phyloP scores from a whole-genome alignment of 2,329 filamentous ascomycete genomes.

The Coniochaeta hoffmannii region DNA sequence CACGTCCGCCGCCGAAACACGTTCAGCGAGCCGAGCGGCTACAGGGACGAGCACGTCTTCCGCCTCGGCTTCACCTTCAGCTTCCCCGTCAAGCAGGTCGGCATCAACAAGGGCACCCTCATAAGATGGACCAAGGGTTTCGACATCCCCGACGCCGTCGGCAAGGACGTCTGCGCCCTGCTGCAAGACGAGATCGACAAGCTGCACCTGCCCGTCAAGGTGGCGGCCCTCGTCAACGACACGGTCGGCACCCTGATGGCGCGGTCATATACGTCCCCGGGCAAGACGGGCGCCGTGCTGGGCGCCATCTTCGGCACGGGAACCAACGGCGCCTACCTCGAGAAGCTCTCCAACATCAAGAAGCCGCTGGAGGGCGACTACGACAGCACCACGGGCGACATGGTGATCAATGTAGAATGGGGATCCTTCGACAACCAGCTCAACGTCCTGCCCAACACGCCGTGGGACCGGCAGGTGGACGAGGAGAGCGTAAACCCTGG shows the following conservation, averaged over 20 bases:
- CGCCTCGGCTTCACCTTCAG: slow-evolving; percentile 98
- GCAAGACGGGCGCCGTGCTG: slow-evolving; percentile 79
- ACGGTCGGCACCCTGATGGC: slow-evolving; percentile 98
- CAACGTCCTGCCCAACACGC: slow-evolving; percentile 76
- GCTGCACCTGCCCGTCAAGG: slow-evolving; percentile 78
- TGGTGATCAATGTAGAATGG: slow-evolving; percentile 99
- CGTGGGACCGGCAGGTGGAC: slow-evolving; percentile 76
- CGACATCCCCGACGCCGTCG: slow-evolving; percentile 88
- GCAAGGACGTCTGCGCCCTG: slow-evolving; percentile 88
- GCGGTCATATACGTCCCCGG: slow-evolving; percentile 86
- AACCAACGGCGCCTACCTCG: slow-evolving; percentile 95
- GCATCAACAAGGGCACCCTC: slow-evolving; percentile 89
- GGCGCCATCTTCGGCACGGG: slow-evolving; percentile 97
- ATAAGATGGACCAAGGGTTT: slow-evolving; percentile 99
- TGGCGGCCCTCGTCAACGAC: slow-evolving; percentile 95
- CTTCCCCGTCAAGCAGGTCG: slow-evolving; percentile 89
- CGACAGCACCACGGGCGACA: slow-evolving; percentile 76
- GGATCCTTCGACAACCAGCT: slow-evolving; percentile 95
- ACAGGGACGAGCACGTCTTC: slow-evolving; percentile 70
- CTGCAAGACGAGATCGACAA: slow-evolving; percentile 86
- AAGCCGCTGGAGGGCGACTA: slow-evolving; percentile 67
- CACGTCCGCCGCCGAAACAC: slow-evolving; percentile 59
- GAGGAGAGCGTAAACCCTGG: slow-evolving; percentile 79
- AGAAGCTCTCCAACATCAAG: slow-evolving; percentile 78
- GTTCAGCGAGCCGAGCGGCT: slow-evolving; percentile 49